Percentiles rank a stretch among this genome's conserved stretches.
These are phyloP conservation scores for Lactarius trivialis DNA, from an alignment of 768 basidiomycete species.

Conservation along the genomic window DNA sequence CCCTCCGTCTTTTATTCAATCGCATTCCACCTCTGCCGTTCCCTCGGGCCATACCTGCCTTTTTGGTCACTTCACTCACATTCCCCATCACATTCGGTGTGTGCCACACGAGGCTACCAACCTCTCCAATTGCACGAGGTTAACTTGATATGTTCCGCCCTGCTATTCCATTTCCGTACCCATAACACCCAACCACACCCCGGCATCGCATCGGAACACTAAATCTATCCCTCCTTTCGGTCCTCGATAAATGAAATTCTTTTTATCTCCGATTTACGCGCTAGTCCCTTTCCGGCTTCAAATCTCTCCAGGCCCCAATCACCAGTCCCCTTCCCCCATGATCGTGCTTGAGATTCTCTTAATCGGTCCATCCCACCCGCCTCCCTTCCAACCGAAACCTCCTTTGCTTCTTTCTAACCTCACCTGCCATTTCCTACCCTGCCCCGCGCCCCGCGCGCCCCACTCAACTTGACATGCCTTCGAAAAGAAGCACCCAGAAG, in stretches of 20 bases:
- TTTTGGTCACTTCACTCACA: neutral
- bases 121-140: conserved; percentile 7
- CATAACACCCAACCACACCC: neutral
- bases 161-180: conserved; percentile 11
- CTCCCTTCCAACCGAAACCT: conserved; percentile 2
- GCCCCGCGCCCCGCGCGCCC: conserved; percentile 7
- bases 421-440: conserved; percentile 13
- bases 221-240: conserved; percentile 15
- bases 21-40: neutral
- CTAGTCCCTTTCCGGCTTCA: conserved; percentile 6
- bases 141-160: conserved; percentile 10
- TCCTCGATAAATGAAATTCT: conserved; percentile 9
- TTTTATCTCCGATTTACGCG: conserved; percentile 13
- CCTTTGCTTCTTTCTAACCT: neutral
- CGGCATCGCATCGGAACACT: conserved; percentile 2
- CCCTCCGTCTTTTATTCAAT: conserved; percentile 11
- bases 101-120: conserved; percentile 16
- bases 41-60: neutral
- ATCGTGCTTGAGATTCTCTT: neutral
- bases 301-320: neutral
- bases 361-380: neutral
- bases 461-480: neutral
- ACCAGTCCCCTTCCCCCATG: neutral
- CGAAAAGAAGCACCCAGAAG: conserved; percentile 5
- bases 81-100: neutral